Conservation (phyloP, 805 yeast genomes). For the Wickerhamiella sergipiensis region DNA sequence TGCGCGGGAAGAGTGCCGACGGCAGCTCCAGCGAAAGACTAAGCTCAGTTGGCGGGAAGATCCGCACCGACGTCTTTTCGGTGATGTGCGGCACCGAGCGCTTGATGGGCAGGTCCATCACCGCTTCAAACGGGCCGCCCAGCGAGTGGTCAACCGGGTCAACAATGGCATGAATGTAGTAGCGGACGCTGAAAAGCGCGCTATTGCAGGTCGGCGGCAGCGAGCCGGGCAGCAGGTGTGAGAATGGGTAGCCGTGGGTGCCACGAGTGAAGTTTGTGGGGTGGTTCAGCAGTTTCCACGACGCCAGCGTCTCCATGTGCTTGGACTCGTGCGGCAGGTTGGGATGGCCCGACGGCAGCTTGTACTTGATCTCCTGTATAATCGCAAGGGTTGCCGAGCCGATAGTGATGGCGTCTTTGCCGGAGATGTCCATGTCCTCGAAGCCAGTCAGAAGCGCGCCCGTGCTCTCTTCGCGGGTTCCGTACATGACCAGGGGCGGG, state of each 20-base stretch:
- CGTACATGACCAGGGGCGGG: constrained; percentile 83
- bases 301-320: constrained; percentile 44
- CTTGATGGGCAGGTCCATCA: constrained; percentile 37
- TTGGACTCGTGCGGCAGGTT: constrained; percentile 11
- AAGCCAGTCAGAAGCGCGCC: constrained; percentile 83
- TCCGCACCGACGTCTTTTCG: constrained; percentile 74
- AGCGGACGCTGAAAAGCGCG: constrained; percentile 55
- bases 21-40: constrained; percentile 82
- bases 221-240: constrained; percentile 76
- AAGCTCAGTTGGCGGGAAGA: constrained; percentile 91
- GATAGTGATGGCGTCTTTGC: constrained; percentile 36
- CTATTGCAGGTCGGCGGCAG: constrained; percentile 57
- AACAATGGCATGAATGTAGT: constrained; percentile 54
- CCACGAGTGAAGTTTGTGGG: constrained; percentile 39
- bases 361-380: constrained; percentile 46
- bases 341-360: constrained; percentile 9
- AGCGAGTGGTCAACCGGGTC: constrained; percentile 10
- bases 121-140: constrained; percentile 2
- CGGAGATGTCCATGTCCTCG: constrained; percentile 44
- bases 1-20: constrained; percentile 76
- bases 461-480: constrained; percentile 59
- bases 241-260: constrained; percentile 80
- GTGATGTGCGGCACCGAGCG: constrained; percentile 71
- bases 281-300: constrained; percentile 71
- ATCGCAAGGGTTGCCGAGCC: constrained; percentile 28